Evolutionary conservation across 176 grass and related monocot species (phyloP), one percentile per base, ranked within the genome.

Genomic region (Musa troglodytarum): DNA sequence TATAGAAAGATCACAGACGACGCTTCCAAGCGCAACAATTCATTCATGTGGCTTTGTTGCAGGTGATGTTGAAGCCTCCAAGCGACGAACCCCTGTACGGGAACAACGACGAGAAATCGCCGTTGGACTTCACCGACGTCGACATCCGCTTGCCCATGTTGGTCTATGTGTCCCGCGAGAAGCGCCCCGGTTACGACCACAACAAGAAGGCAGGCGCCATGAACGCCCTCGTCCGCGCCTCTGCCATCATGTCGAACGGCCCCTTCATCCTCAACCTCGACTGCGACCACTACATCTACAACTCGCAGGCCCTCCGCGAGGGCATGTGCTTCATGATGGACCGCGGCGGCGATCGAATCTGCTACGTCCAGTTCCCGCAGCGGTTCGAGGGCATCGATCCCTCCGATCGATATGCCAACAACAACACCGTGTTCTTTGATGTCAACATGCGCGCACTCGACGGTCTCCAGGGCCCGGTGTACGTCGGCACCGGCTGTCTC

Each of bases 281-380:
- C 50, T 99, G 95, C 70, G 95, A 99, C 65, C 95, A 99, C 84
- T 99, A 94, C 24, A 59, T 99, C 24, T 99, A 99, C 78, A 94
- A 99, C 70, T 99, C 95, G 8, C 82, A 82, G 59, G 95, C 95
- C 61, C 72, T 99, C 29, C 83, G 88, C 67, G 95, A 94, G 76
- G 95, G 95, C 10, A 82, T 99, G 81, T 99, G 95, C 84, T 99
- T 99, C 88, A 99, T 99, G 95, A 91, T 99, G 88, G 95, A 99
- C 55, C 90, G 95, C 49, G 90, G 95, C 21, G 95, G 90, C 17
- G 90, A 99, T 58, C 84, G 95, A 28, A 71, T 99, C 20, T 89
- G 90, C 79, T 99, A 99, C 20, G 88, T 99, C 28, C 95, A 99
- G 70, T 99, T 99, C 73, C 95, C 95, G 7, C 90, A 94, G 78